Evolutionary conservation across 192 early-diverging fungal species (phyloP), one percentile per base, ranked within the genome.

Genomic region (Backusella psychrophila): DNA sequence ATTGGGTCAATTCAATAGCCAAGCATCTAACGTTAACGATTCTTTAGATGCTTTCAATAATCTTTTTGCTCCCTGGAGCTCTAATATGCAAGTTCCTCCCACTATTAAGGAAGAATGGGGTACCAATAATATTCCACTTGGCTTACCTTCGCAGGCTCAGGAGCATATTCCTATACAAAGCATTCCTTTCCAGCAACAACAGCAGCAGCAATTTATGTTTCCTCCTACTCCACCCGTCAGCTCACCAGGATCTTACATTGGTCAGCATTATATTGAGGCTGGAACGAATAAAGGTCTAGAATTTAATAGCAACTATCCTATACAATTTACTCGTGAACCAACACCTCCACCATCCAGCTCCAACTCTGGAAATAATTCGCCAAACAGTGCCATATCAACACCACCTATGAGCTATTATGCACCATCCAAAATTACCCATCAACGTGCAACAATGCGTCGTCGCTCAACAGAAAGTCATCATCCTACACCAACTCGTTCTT

Each of bases 361-460:
- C 14, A 29, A 29, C 6, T 71, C 70, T 14, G 44, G 70, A 71
- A 49, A 41, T 71, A 49, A 23, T 17, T 49, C 70, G 6, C 70
- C 70, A 7, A 49, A 11, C 6, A 71, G 39, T 33, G 46, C 11
- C 6, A 17, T 49, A 71, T 71, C 23, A 23, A 49, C 70, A 31
- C 42, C 39, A 3, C 44, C 70, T 19, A 26, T 44, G 41, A 31
- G 39, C 7, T 71, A 44, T 49, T 44, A 46, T 15, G 42, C 38
- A 34, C 42, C 15, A 29, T 44, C 35, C n/a, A 65, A 44, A 34
- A 19, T 6, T 31, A n/a, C 31, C 0, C 49, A 29, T 11, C 26
- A 53, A 21, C 36, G 23, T 29, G 29, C 17, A 21, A 42, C 11
- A 7, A 49, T 70, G 21, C 72, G 76, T 33, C 80, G 80, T 41